These are phyloP conservation scores for Porcisia hertigi DNA, from an alignment of 208 protist species.

Conservation along the genomic window DNA sequence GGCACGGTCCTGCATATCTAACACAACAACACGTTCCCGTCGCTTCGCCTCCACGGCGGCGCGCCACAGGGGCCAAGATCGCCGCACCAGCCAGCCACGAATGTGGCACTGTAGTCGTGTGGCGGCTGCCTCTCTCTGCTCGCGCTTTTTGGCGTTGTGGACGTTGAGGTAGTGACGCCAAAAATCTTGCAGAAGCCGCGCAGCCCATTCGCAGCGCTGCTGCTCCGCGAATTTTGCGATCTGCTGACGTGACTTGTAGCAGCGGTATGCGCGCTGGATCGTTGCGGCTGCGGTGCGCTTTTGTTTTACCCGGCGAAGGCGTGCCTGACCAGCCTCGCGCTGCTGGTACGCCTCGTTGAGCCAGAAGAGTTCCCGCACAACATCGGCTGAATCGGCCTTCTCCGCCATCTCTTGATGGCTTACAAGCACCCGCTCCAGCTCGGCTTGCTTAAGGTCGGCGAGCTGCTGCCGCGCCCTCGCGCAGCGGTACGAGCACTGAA, in stretches of 20 bases:
- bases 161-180: slow-evolving; percentile 49
- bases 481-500: slow-evolving; percentile 72
- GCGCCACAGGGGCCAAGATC: slow-evolving; percentile 47
- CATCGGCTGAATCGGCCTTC: slow-evolving; percentile 56
- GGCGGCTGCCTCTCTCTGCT: slow-evolving; percentile 45
- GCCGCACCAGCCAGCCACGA: slow-evolving; percentile 70
- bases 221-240: slow-evolving; percentile 15
- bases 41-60: slow-evolving; percentile 29
- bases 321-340: slow-evolving; percentile 40
- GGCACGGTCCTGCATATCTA: slow-evolving; percentile 62
- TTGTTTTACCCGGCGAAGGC: slow-evolving; percentile 22
- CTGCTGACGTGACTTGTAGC: slow-evolving; percentile 32
- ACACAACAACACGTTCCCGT: slow-evolving; percentile 36
- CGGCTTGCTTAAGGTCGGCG: slow-evolving; percentile 25
- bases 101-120: slow-evolving; percentile 65
- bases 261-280: slow-evolving; percentile 66
- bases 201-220: slow-evolving; percentile 28
- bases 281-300: slow-evolving; percentile 36
- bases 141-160: slow-evolving; percentile 27
- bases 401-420: slow-evolving; percentile 51
- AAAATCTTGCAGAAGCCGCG: slow-evolving; percentile 54
- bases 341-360: slow-evolving; percentile 47
- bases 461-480: slow-evolving; percentile 40
- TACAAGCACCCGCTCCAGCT: slow-evolving; percentile 44
- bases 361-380: slow-evolving; percentile 91